Evolutionary conservation across 2,329 filamentous ascomycete species (phyloP).

Genomic region (Alternaria angustiovoidea): DNA sequence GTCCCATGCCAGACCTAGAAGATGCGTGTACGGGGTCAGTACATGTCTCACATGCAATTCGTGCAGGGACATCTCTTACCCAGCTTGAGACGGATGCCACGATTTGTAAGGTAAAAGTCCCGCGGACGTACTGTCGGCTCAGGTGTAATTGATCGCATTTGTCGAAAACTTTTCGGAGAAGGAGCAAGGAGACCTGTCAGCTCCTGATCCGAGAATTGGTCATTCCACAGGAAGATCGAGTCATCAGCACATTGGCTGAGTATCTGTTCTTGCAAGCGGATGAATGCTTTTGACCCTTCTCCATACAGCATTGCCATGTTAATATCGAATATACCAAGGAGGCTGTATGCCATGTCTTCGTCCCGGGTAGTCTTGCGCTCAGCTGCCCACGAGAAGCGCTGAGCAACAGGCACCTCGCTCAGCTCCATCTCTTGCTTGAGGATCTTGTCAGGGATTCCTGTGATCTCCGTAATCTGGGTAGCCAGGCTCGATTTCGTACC

Average conservation of each 20-base stretch:
- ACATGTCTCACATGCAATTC: too few relatives aligned
- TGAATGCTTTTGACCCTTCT: conserved; percentile 19
- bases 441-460: conserved; percentile 13
- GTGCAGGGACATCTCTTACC: neutral
- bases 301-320: conserved; percentile 26
- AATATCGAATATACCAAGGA: conserved; percentile 25
- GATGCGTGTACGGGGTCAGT: too few relatives aligned
- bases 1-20: conserved; percentile 7
- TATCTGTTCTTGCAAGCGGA: conserved; percentile 19
- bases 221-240: conserved; percentile 16
- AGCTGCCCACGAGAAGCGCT: conserved; percentile 28
- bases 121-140: conserved; percentile 10
- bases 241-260: conserved; percentile 12
- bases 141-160: conserved; percentile 7
- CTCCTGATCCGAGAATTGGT: conserved; percentile 3
- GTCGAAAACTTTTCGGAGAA: conserved; percentile 4
- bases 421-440: conserved; percentile 9
- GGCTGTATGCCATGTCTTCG: conserved; percentile 29
- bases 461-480: conserved; percentile 9
- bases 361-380: conserved; percentile 25
- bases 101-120: conserved; percentile 12
- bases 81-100: conserved; percentile 11
- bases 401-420: conserved; percentile 17
- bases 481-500: conserved; percentile 13
- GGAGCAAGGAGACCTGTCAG: conserved; percentile 11